phyloP scores from a whole-genome alignment of 768 basidiomycete species.

The Mycena haematopus region DNA sequence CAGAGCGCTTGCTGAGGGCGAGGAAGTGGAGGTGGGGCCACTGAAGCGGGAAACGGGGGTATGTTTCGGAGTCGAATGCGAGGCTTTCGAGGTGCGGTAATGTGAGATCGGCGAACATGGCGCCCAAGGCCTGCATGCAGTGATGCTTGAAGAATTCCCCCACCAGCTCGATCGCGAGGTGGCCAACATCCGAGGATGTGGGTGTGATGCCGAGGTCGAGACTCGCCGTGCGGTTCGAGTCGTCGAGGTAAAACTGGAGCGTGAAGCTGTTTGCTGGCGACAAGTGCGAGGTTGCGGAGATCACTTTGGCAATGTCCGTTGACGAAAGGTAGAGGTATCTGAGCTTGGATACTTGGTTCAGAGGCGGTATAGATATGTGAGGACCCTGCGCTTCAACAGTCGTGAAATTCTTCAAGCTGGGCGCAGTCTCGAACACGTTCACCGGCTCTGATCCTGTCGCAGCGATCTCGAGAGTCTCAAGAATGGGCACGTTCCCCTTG shows the following conservation, averaged over 20 bases:
- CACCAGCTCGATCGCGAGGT: neutral
- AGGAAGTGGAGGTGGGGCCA: conserved; percentile 3
- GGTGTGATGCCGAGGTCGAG: neutral
- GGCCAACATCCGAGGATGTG: neutral
- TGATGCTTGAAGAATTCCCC: conserved; percentile 6
- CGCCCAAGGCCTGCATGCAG: conserved; percentile 5
- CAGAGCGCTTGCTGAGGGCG: neutral
- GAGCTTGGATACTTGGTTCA: neutral
- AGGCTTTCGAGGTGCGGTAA: neutral
- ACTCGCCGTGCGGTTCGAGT: neutral
- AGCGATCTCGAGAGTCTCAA: neutral
- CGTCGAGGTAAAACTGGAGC: conserved; percentile 7
- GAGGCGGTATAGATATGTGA: neutral
- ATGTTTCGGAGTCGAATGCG: neutral
- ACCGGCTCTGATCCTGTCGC: neutral
- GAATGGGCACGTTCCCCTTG: neutral
- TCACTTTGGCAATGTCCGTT: neutral
- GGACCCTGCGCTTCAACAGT: neutral
- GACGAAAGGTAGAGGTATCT: neutral
- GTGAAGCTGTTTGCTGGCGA: neutral
- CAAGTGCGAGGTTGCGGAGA: conserved; percentile 1
- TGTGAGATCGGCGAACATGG: conserved; percentile 1
- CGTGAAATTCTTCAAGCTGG: neutral
- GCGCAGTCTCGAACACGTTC: neutral
- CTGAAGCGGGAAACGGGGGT: conserved; percentile 5